Base-by-base conservation (phyloP, 2,329 filamentous ascomycete genomes). In the Coniochaeta hoffmannii region DNA sequence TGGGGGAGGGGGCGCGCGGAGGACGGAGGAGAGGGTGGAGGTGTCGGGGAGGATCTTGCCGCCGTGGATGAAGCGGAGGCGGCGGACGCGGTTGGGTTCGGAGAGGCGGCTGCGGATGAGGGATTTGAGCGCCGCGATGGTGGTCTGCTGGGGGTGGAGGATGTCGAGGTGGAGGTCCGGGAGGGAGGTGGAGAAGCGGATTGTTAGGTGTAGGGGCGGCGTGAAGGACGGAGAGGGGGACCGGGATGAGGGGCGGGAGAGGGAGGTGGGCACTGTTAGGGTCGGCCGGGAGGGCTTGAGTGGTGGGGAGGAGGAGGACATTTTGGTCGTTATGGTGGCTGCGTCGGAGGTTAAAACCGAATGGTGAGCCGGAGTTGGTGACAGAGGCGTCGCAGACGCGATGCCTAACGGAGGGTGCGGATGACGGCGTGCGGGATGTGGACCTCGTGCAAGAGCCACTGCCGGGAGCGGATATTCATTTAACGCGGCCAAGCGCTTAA, bases 181-280 rank as follows among this genome's bases (percentile, higher is more conserved):
- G 56, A 93, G 81, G 1, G 90, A 86, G 58, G 87, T 86, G 54
- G 90, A 90, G 80, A 99, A 97, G 70, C 93, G 91, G 69, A 97
- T 86, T 35, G 89, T 93, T 49, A 97, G 79, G 65, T 88, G 85
- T 56, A 96, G 78, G 32, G 78, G 78, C 19, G 70, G 67, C 4
- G 57, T 36, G 24, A 28, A 46, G n/a, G 32, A 56, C 55, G 14
- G 56, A 26, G 56, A 30, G 50, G 53, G 53, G 26, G 30, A 38
- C 22, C 49, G 52, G 49, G 53, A 55, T 54, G 49, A 22, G 36
- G 49, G 19, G 32, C 53, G 30, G 24, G 31, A 36, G 50, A 32
- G 50, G 1, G 49, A n/a, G 24, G 54, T 46, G 28, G 50, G 55
- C 32, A 53, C 34, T 57, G 50, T 30, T 15, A 34, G 44, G 12